phyloP scores from a whole-genome alignment of 2,329 filamentous ascomycete genomes.

The Dothidotthia symphoricarpi region DNA sequence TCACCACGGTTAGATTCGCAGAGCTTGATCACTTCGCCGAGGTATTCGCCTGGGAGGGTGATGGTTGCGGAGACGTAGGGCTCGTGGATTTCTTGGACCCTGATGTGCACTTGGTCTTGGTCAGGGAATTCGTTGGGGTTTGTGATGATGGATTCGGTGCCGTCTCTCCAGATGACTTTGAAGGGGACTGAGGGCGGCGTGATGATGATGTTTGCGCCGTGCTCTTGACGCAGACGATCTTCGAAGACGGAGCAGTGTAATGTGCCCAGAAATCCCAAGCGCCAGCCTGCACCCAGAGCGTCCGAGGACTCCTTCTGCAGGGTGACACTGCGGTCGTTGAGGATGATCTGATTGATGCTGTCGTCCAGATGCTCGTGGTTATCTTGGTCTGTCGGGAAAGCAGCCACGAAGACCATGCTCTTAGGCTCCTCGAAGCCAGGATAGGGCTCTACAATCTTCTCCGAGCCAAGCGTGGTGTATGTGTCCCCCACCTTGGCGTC shows the following conservation, averaged over 20 bases:
- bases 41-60: constrained; percentile 88
- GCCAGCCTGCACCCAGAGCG: constrained; percentile 89
- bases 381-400: constrained; percentile 87
- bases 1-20: constrained; percentile 87
- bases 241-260: constrained; percentile 99
- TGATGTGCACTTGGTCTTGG: constrained; percentile 54
- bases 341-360: constrained; percentile 86
- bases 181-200: constrained; percentile 94
- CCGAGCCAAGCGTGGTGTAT: constrained; percentile 76
- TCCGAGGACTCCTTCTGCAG: constrained; percentile 93
- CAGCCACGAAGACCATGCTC: constrained; percentile 97
- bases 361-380: constrained; percentile 87
- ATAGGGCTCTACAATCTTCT: constrained; percentile 73
- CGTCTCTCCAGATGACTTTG: constrained; percentile 75
- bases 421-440: constrained; percentile 97
- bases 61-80: constrained; percentile 80
- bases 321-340: constrained; percentile 94
- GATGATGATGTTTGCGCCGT: constrained; percentile 92
- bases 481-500: constrained; percentile 97
- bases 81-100: constrained; percentile 64
- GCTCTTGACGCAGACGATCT: constrained; percentile 88
- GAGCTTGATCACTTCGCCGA: constrained; percentile 91
- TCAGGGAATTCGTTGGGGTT: constrained; percentile 90
- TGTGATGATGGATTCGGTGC: constrained; percentile 73
- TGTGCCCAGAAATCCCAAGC: constrained; percentile 91